Evolutionary conservation across 768 basidiomycete species (phyloP).

Genomic region (Pisolithus microcarpus): DNA sequence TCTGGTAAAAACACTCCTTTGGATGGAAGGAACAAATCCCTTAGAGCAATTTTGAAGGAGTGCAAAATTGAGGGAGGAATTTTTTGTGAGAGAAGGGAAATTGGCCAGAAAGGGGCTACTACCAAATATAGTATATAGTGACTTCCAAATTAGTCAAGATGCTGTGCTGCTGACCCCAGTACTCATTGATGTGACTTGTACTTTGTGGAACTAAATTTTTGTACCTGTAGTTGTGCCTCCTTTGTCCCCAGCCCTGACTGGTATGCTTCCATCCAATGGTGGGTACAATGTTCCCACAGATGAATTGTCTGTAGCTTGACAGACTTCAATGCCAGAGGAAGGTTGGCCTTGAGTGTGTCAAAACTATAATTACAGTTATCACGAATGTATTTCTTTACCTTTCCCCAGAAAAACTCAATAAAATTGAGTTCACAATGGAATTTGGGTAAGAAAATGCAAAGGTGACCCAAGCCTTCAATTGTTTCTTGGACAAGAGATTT

Average conservation of each 20-base stretch:
- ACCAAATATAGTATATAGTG: no score
- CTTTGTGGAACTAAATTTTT: constrained; percentile 8
- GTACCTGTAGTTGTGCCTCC: constrained; percentile 9
- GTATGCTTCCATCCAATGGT: constrained; percentile 13
- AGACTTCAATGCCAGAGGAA: constrained; percentile 15
- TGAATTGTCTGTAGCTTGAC: background rate
- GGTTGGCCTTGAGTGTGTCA: constrained; percentile 16
- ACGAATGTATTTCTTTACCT: constrained; percentile 19
- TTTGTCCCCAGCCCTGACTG: constrained; percentile 6
- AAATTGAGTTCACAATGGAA: constrained; percentile 19
- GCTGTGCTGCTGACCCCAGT: background rate
- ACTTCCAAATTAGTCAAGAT: constrained; percentile 1
- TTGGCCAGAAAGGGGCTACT: no score
- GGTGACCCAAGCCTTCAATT: constrained; percentile 21
- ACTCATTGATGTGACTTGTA: constrained; percentile 9
- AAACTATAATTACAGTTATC: constrained; percentile 22
- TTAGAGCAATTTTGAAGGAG: no score
- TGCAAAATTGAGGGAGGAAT: no score
- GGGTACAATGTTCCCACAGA: constrained; percentile 9
- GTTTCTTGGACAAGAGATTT: constrained; percentile 14
- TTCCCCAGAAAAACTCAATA: constrained; percentile 25
- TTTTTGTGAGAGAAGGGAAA: no score
- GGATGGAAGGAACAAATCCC: constrained; percentile 3
- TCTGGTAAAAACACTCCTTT: constrained; percentile 10
- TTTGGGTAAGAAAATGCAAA: no score